A percentile compares a stretch with the other conserved stretches of the same genome.
Evolutionary conservation across 116 monocot genomes (phyloP).

Genomic region (Phalaenopsis hybrid): DNA sequence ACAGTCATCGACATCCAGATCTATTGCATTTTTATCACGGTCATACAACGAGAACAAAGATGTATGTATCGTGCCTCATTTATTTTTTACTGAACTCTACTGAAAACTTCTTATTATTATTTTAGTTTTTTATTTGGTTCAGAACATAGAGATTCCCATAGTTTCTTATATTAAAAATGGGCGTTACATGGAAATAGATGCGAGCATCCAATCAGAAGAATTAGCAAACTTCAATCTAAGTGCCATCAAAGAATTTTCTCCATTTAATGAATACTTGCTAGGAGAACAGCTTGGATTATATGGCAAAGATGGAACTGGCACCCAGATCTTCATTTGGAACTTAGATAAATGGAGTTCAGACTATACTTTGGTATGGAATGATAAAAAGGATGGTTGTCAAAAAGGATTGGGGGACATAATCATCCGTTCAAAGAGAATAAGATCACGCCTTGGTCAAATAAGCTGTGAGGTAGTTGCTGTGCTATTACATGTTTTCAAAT

Average conservation of each 20-base stretch:
- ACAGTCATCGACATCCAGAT: conserved; percentile 48
- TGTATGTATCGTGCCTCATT: conserved; percentile 16
- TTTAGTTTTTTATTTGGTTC: conserved; percentile 14
- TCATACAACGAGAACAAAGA: conserved; percentile 52
- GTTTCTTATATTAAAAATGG: conserved; percentile 49
- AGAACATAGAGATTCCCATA: conserved; percentile 78
- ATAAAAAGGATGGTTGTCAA: background rate
- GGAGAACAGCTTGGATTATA: conserved; percentile 56
- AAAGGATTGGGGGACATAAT: conserved; percentile 38
- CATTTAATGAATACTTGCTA: conserved; percentile 76
- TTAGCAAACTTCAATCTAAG: conserved; percentile 36
- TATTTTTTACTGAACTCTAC: background rate
- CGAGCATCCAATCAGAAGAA: conserved; percentile 44
- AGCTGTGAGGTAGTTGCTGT: conserved; percentile 36
- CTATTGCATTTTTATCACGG: conserved; percentile 57
- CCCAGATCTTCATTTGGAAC: conserved; percentile 84
- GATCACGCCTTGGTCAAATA: conserved; percentile 72
- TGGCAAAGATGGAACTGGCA: conserved; percentile 52
- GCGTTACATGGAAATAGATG: conserved; percentile 63
- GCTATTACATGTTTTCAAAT: conserved; percentile 2
- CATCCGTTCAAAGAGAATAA: conserved; percentile 62
- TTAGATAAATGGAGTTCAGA: conserved; percentile 68
- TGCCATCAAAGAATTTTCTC: conserved; percentile 68
- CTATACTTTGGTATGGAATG: conserved; percentile 53
- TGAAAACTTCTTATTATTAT: background rate